Evolutionary conservation across 495 filamentous ascomycete genomes (phyloP), one percentile per base, ranked within the genome.

Genomic region (Penicillium cataractarum): DNA sequence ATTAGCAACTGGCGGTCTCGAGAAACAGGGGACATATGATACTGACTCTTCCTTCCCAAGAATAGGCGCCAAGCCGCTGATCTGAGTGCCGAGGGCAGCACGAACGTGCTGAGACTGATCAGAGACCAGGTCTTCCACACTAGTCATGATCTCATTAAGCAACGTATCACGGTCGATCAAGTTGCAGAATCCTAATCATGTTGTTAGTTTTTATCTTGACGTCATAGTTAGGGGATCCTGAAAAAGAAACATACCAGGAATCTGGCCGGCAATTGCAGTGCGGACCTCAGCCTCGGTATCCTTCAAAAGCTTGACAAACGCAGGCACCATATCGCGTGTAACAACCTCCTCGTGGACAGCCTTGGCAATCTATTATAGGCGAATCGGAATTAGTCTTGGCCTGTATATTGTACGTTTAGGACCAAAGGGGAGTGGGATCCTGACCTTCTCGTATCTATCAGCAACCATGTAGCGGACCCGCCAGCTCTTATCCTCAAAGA

Each of bases 401-500:
- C 40, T 59, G 71, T 55, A 3, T 4, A 31, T 10, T 9, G 27
- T 5, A 7, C 37, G 60, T 51, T 29, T 39, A 37, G 44, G 60
- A n/a, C 17, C 17, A 58, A 49, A 65, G 46, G 10, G 5, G 39
- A 17, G 12, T 12, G 44, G 15, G 27, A 13, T 15, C 48, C 44
- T 6, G 57, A 93, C 93, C 91, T 98, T 98, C 76, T 98, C 95
- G 70, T 96, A 99, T 77, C 92, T 85, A 76, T 99, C 95, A 31
- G 96, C 95, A 61, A 99, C 96, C 96, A 98, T 99, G 75, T 98
- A 99, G 74, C 95, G 85, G 53, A 99, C 95, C 67, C 95, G 87
- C 95, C 95, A 99, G 79, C 96, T 97, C 83, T 97, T 97, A 74
- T 99, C 95, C 71, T 97, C 93, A 77, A 98, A 97, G 65, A 99